Conservation (phyloP, 495 filamentous ascomycete genomes). For the Podospora bellae-mahoneyi region DNA sequence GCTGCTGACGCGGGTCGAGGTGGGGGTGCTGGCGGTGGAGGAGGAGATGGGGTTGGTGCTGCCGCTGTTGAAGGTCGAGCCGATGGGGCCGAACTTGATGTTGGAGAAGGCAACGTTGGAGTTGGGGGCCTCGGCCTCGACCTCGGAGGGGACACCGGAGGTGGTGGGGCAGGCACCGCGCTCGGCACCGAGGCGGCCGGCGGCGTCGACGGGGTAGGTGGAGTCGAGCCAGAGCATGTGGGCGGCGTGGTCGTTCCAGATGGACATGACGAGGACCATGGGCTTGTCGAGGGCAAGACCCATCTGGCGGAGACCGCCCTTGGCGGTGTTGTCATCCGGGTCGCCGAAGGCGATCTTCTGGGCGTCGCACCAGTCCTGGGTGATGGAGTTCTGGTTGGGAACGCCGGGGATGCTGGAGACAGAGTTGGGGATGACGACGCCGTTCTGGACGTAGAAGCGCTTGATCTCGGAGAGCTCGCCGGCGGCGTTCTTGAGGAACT, state of each 20-base stretch:
- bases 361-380: conserved; percentile 55
- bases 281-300: conserved; percentile 51
- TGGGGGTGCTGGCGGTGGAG: conserved; percentile 18
- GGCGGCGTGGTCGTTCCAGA: conserved; percentile 75
- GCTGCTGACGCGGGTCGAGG: conserved; percentile 12
- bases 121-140: conserved; percentile 54
- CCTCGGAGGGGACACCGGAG: conserved; percentile 57
- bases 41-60: conserved; percentile 8
- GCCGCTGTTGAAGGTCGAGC: conserved; percentile 52
- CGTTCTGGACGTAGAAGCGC: conserved; percentile 70
- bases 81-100: conserved; percentile 69
- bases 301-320: conserved; percentile 61
- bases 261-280: conserved; percentile 74
- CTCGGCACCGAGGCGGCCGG: conserved; percentile 55
- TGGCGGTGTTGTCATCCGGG: conserved; percentile 52
- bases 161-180: conserved; percentile 65
- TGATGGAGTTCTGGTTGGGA: conserved; percentile 54
- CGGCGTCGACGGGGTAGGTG: conserved; percentile 60
- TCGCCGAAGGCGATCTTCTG: conserved; percentile 63
- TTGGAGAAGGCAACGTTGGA: conserved; percentile 58
- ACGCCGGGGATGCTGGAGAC: conserved; percentile 51
- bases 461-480: conserved; percentile 61
- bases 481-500: conserved; percentile 53
- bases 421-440: conserved; percentile 56
- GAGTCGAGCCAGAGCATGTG: conserved; percentile 87